These are phyloP conservation scores for Globisporangium radiosum DNA, from an alignment of 352 stramenopile species.

Conservation along the genomic window DNA sequence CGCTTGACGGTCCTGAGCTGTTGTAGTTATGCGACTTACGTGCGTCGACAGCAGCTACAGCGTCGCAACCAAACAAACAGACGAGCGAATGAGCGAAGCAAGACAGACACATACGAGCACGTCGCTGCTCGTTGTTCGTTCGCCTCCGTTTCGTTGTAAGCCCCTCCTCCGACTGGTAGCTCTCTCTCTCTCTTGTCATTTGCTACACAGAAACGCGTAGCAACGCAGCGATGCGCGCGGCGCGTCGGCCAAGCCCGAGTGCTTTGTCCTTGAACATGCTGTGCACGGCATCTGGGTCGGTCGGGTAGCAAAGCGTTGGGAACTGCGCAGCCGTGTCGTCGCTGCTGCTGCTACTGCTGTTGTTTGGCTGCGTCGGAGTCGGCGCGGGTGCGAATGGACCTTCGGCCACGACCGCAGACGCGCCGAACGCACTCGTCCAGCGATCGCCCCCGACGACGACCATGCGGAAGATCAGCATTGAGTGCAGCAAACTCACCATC, in stretches of 20 bases:
- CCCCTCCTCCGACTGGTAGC: no score
- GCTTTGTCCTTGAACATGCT: slow-evolving; percentile 81
- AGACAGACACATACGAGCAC: no score
- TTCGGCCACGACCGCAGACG: slow-evolving; percentile 73
- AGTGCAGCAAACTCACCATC: slow-evolving; percentile 82
- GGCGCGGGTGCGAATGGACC: slow-evolving; percentile 41
- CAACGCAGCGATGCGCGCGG: slow-evolving; percentile 42
- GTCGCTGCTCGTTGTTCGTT: no score
- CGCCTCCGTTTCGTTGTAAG: no score
- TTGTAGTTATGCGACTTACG: not conserved
- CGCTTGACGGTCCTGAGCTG: slow-evolving; percentile 12
- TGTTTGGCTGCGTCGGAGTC: no score
- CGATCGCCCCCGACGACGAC: slow-evolving; percentile 76
- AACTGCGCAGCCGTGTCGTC: slow-evolving; percentile 17
- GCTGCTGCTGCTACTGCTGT: not conserved
- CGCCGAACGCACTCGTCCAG: slow-evolving; percentile 85
- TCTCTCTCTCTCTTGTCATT: not conserved
- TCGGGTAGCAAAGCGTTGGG: slow-evolving; percentile 46
- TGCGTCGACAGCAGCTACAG: not conserved
- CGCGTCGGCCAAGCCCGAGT: slow-evolving; percentile 60
- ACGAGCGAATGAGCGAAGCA: no score
- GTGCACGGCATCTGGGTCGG: slow-evolving; percentile 49
- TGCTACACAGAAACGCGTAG: slow-evolving; percentile 5
- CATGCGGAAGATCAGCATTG: slow-evolving; percentile 86
- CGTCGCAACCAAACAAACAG: no score